Percentiles rank a stretch among this genome's conserved stretches.
These are phyloP conservation scores for Geranomyces variabilis DNA, from an alignment of 192 early-diverging fungal species.

Conservation along the genomic window DNA sequence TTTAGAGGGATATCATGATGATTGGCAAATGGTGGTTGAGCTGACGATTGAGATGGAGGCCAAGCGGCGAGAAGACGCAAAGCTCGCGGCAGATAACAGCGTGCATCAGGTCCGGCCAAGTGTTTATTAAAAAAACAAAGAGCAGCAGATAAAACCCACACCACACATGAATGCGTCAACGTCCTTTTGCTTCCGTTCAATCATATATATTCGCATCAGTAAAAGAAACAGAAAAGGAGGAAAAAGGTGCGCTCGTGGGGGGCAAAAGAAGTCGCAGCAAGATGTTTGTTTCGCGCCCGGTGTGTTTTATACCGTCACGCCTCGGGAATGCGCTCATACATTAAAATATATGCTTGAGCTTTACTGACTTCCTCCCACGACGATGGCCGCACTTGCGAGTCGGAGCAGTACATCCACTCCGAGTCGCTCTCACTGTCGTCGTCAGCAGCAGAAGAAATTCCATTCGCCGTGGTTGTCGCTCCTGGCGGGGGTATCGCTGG, in stretches of 20 bases:
- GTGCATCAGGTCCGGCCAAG: no score
- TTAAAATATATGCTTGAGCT: slow-evolving; percentile 50
- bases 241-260: no score
- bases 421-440: slow-evolving; percentile 6
- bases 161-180: no score
- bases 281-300: no score
- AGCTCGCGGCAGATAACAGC: neutral
- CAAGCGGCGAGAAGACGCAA: slow-evolving; percentile 35
- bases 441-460: neutral
- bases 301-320: no score
- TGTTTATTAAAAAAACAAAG: no score
- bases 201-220: no score
- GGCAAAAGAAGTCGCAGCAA: no score
- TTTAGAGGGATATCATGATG: slow-evolving; percentile 57
- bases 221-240: no score
- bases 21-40: slow-evolving; percentile 68
- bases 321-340: slow-evolving; percentile 44
- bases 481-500: neutral
- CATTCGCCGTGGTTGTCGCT: neutral
- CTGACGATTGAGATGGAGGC: slow-evolving; percentile 59
- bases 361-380: slow-evolving; percentile 43
- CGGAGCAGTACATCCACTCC: slow-evolving; percentile 45
- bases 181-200: no score
- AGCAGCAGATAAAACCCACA: no score
- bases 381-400: slow-evolving; percentile 30